These are phyloP conservation scores for Kodamaea anthophila DNA, from an alignment of 1,139 yeast genomes.

Conservation along the genomic window DNA sequence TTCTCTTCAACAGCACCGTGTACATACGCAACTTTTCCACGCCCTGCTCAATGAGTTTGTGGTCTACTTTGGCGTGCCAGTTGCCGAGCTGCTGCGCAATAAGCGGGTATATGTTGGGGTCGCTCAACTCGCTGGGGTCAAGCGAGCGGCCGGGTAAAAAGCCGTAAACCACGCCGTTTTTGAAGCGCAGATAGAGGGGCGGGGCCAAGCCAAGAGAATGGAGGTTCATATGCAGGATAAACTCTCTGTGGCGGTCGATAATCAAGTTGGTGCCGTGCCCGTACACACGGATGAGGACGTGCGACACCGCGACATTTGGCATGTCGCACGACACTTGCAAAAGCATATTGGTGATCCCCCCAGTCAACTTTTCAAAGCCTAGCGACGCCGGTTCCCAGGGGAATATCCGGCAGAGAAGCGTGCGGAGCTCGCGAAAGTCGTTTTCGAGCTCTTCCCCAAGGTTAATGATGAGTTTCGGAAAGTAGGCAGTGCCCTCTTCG, in stretches of 20 bases:
- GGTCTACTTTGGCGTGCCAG: constrained; percentile 54
- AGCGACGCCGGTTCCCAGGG: constrained; percentile 26
- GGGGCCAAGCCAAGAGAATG: constrained; percentile 64
- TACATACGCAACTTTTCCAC: constrained; percentile 40
- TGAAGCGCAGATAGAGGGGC: constrained; percentile 59
- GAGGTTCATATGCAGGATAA: constrained; percentile 61
- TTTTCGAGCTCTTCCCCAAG: constrained; percentile 25
- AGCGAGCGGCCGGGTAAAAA: constrained; percentile 62
- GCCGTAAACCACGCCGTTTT: constrained; percentile 72
- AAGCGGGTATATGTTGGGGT: constrained; percentile 43
- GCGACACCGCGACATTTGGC: constrained; percentile 10
- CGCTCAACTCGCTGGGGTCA: constrained; percentile 48
- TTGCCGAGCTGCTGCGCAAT: constrained; percentile 67
- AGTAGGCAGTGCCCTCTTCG: constrained; percentile 22
- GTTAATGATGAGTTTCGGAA: constrained; percentile 33
- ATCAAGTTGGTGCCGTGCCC: constrained; percentile 72
- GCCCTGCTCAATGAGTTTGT: constrained; percentile 44
- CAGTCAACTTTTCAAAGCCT: constrained; percentile 46
- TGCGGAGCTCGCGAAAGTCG: constrained; percentile 27
- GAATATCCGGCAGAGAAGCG: constrained; percentile 30
- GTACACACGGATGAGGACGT: constrained; percentile 62
- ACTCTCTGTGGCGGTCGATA: constrained; percentile 72
- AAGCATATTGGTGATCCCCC: constrained; percentile 78
- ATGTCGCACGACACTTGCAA: constrained; percentile 40
- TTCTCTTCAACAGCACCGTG: constrained; percentile 17